Evolutionary conservation across 208 protist genomes (phyloP).

Genomic region (Sergeia podlipaevii): DNA sequence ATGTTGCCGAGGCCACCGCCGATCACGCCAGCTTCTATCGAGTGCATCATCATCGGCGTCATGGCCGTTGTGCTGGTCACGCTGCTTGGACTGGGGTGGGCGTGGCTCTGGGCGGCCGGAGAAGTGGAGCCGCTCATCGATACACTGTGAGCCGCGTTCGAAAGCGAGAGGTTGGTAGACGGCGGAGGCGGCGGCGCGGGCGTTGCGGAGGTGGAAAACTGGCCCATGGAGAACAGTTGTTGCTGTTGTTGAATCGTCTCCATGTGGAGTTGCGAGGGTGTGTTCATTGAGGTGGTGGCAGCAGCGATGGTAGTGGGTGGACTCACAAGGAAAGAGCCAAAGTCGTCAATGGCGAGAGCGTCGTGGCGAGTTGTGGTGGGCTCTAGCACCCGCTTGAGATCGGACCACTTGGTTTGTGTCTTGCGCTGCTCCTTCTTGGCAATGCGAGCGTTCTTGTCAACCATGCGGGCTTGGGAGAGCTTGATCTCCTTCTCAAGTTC

Average conservation of each 20-base stretch:
- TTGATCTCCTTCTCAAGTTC: constrained; percentile 37
- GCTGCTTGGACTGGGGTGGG: no score
- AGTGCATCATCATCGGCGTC: no score
- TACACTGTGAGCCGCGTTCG: not conserved
- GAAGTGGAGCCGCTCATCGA: no score
- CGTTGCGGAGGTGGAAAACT: not conserved
- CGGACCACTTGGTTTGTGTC: constrained; percentile 14
- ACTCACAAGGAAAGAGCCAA: constrained; percentile 43
- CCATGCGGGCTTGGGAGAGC: constrained; percentile 20
- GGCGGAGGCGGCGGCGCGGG: not conserved
- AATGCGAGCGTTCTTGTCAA: constrained; percentile 19
- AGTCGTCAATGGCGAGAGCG: constrained; percentile 65
- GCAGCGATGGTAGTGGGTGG: not conserved
- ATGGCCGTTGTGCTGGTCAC: no score
- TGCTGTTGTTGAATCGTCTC: not conserved
- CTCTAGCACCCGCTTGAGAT: constrained; percentile 47
- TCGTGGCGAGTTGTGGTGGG: constrained; percentile 45
- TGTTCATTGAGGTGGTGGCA: constrained; percentile 2
- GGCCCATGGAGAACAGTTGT: not conserved
- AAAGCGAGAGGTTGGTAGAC: not conserved
- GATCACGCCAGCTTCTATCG: no score
- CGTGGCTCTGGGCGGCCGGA: no score
- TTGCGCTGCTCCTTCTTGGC: constrained; percentile 24
- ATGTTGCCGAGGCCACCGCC: no score
- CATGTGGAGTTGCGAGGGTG: not conserved